Evolutionary conservation across 2,329 filamentous ascomycete species (phyloP).

Genomic region (Exophiala spinifera): DNA sequence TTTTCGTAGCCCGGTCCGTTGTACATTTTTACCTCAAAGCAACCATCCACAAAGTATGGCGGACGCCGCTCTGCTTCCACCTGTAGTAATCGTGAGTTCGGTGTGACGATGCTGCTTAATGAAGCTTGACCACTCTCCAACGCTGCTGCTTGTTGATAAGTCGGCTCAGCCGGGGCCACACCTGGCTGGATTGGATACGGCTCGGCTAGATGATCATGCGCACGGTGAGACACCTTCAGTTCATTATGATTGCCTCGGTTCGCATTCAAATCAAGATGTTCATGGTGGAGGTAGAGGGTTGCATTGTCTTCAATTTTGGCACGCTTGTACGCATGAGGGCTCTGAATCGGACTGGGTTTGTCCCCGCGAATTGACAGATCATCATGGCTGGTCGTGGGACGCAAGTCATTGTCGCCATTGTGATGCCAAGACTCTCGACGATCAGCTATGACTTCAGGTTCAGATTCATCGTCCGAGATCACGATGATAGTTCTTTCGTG

Average conservation of each 20-base stretch:
- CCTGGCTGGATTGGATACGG: no score
- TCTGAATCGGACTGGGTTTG: background rate
- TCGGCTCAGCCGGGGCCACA: no score
- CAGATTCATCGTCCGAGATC: conserved; percentile 9
- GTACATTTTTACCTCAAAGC: conserved; percentile 25
- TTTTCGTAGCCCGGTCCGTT: conserved; percentile 27
- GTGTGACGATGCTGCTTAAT: background rate
- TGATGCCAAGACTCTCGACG: no score
- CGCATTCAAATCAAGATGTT: background rate
- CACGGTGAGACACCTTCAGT: no score
- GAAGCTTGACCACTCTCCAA: background rate
- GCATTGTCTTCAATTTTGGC: background rate
- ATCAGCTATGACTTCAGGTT: background rate
- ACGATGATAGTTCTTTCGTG: conserved; percentile 1
- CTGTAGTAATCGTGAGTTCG: background rate
- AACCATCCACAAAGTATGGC: conserved; percentile 28
- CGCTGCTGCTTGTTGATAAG: background rate
- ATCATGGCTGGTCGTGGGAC: background rate
- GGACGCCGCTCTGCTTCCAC: conserved; percentile 5
- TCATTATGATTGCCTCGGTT: background rate
- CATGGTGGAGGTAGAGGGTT: background rate
- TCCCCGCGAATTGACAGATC: background rate
- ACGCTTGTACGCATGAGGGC: background rate
- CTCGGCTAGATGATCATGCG: no score
- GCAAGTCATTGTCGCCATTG: background rate